These are phyloP conservation scores for Mycena sanguinolenta DNA, from an alignment of 768 basidiomycete species.

Conservation along the genomic window DNA sequence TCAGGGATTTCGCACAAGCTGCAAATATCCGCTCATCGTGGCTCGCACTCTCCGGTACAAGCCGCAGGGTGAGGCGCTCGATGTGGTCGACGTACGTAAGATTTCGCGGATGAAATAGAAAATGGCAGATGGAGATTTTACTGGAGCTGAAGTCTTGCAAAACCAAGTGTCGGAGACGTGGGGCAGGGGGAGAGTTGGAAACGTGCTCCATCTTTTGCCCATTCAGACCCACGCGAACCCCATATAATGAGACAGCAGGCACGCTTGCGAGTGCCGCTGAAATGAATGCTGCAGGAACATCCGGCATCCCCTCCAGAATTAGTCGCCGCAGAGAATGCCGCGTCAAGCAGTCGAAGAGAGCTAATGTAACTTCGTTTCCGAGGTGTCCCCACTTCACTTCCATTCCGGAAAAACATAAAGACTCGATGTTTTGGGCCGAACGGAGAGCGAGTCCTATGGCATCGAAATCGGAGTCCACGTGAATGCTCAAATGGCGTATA, in stretches of 20 bases:
- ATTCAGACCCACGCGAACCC: background rate
- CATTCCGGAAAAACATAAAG: conserved; percentile 1
- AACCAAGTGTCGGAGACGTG: conserved; percentile 5
- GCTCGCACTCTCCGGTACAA: background rate
- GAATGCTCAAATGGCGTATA: conserved; percentile 14
- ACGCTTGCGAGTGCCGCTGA: background rate
- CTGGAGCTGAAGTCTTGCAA: background rate
- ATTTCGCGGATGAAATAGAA: background rate
- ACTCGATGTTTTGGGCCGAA: conserved; percentile 1
- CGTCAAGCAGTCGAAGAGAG: conserved; percentile 7
- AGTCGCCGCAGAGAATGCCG: conserved; percentile 1
- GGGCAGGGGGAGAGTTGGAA: background rate
- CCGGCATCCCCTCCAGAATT: background rate
- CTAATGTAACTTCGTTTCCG: background rate
- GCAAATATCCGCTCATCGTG: conserved; percentile 6
- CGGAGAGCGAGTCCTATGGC: background rate
- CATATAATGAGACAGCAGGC: conserved; percentile 6
- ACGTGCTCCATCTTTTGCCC: background rate
- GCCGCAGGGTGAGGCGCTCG: conserved; percentile 6
- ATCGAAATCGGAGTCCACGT: background rate
- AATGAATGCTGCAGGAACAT: conserved; percentile 9
- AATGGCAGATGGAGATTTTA: conserved; percentile 4
- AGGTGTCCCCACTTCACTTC: background rate
- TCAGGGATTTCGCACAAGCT: conserved; percentile 11
- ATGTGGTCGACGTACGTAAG: background rate